Conservation (phyloP, 768 basidiomycete species). For the Rhizopogon vesiculosus region DNA sequence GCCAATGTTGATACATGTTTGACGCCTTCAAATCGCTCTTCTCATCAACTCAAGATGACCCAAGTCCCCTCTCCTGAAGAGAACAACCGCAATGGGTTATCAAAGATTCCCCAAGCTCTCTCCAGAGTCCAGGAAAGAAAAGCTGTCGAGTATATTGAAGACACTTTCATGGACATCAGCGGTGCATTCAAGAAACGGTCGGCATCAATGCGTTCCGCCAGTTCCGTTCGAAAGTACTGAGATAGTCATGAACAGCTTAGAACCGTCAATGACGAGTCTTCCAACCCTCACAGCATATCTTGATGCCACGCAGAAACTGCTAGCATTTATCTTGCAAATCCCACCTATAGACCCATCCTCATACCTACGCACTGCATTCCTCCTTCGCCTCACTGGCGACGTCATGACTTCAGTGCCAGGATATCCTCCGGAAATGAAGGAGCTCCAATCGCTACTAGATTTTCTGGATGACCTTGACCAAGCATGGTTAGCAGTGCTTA, state of each 20-base stretch:
- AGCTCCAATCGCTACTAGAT: constrained; percentile 52
- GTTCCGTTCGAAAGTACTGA: background rate
- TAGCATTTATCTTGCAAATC: constrained; percentile 65
- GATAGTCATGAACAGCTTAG: constrained; percentile 11
- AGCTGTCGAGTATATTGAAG: constrained; percentile 61
- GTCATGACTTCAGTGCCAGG: constrained; percentile 56
- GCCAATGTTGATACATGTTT: constrained; percentile 22
- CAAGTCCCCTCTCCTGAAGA: background rate
- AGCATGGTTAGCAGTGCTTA: constrained; percentile 67
- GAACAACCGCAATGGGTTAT: too few species aligned
- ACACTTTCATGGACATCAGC: constrained; percentile 59
- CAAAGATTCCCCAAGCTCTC: constrained; percentile 26
- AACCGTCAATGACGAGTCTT: constrained; percentile 41
- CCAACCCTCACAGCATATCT: constrained; percentile 60
- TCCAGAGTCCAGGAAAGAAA: constrained; percentile 58
- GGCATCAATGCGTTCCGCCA: constrained; percentile 15
- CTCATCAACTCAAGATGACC: background rate
- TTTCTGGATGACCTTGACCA: constrained; percentile 73
- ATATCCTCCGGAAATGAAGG: constrained; percentile 43
- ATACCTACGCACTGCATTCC: constrained; percentile 55
- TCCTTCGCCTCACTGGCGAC: constrained; percentile 73
- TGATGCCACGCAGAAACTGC: constrained; percentile 46
- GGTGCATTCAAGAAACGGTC: constrained; percentile 74
- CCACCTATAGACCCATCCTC: constrained; percentile 72
- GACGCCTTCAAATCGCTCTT: constrained; percentile 2